Evolutionary conservation across 1,284 basidiomycete genomes (phyloP), one percentile per base, ranked within the genome.

Genomic region (Melampsora occidentalis): DNA sequence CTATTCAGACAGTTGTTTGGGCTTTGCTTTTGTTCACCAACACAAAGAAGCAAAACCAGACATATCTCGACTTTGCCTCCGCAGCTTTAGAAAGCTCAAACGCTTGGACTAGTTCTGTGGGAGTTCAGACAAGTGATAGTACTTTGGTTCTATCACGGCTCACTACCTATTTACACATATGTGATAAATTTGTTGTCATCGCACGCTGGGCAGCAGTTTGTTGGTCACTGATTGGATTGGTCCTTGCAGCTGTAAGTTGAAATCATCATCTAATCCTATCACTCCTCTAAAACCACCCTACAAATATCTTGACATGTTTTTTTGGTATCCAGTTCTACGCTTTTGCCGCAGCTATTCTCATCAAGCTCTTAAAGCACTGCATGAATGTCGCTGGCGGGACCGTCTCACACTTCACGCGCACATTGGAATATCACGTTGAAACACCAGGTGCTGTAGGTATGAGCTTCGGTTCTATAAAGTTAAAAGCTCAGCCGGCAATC

Each of bases 161-260:
- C 42, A 28, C 10, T 10, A 22, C 9, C 1, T 76, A 69, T 49
- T 12, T 69, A 18, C 14, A 35, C 14, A 33, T 31, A 31, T 53
- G 66, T 18, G 66, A 76, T 48, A 31, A 39, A 14, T 76, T 76
- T 63, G 42, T 64, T 10, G 48, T 12, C 1, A 57, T 49, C 59
- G 66, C 57, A 66, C 20, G 66, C 39, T 76, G 72, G 65, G 66
- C 72, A 49, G 67, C 72, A 20, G 61, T 57, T 65, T 68, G 33
- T 20, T 76, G 72, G 72, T 59, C 66, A 28, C 20, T 46, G 5
- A 76, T 76, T 28, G 72, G 66, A 14, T 28, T 69, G 25, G 20
- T 46, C 31, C 72, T 76, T 28, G 72, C 72, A 61, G 12, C 62
- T n/a, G 72, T 76, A 63, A 76, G 72, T 28, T 33, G 5, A 42